A percentile compares a stretch with the other conserved stretches of the same genome.
These are phyloP conservation scores for Mycena olivaceomarginata DNA, from an alignment of 768 basidiomycete species.

Conservation along the genomic window DNA sequence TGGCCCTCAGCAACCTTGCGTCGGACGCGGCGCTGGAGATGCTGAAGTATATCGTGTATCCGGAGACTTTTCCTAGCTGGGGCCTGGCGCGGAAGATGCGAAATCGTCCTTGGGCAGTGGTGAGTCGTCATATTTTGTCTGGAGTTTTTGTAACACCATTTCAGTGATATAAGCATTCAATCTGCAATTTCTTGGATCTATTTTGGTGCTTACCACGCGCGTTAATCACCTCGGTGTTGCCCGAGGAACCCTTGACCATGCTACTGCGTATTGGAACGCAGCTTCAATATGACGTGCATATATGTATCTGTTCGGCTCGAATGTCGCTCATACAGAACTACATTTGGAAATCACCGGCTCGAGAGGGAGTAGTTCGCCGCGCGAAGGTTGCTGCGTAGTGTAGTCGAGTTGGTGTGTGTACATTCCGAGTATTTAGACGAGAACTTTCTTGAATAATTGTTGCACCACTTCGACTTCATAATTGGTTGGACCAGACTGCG, in stretches of 20 bases:
- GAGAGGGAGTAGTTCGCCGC: too few species aligned
- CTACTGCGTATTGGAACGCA: neutral
- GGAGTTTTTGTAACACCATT: neutral
- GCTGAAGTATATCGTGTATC: slow-evolving; percentile 35
- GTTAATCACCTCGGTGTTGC: neutral
- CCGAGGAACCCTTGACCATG: neutral
- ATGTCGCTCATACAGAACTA: neutral
- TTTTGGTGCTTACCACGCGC: too few species aligned
- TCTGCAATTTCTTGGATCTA: slow-evolving; percentile 13
- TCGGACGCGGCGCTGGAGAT: slow-evolving; percentile 33
- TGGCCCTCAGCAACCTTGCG: slow-evolving; percentile 23
- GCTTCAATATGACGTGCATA: neutral
- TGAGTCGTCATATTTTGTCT: neutral
- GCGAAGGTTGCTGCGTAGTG: too few species aligned
- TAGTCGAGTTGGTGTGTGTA: too few species aligned
- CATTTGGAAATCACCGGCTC: slow-evolving; percentile 12
- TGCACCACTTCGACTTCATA: too few species aligned
- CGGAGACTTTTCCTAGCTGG: slow-evolving; percentile 38
- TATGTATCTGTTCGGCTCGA: neutral
- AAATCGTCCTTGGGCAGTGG: neutral
- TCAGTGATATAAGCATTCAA: slow-evolving; percentile 2
- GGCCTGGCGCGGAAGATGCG: slow-evolving; percentile 16
- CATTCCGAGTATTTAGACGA: too few species aligned
- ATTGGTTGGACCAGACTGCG: too few species aligned
- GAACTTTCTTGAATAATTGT: too few species aligned